These are phyloP conservation scores for Cladophialophora immunda DNA, from an alignment of 2,329 filamentous ascomycete genomes.

Conservation along the genomic window DNA sequence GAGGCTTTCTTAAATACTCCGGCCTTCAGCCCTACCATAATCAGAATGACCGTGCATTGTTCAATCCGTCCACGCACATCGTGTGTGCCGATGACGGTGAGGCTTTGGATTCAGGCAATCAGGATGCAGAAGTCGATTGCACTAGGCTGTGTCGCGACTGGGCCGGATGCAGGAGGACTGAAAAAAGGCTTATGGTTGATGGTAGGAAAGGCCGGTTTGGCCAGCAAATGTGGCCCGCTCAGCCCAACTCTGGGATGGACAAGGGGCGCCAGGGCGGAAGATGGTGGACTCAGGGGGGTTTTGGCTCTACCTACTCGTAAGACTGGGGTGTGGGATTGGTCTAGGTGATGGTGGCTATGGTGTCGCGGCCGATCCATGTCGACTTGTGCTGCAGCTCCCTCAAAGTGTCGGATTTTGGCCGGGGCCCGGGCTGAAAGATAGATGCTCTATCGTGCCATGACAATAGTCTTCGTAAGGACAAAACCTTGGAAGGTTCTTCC, in stretches of 20 bases:
- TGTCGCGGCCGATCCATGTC: constrained; percentile 21
- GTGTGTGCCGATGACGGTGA: constrained; percentile 20
- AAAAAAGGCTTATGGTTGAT: constrained; percentile 3
- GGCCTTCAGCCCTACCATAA: constrained; percentile 19
- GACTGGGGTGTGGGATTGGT: constrained; percentile 19
- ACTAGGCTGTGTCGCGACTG: constrained; percentile 22
- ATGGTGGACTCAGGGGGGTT: constrained; percentile 9
- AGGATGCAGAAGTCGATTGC: constrained; percentile 14
- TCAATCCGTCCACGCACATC: constrained; percentile 9
- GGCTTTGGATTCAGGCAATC: constrained; percentile 19
- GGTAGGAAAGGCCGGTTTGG: constrained; percentile 28
- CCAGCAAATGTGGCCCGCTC: constrained; percentile 29
- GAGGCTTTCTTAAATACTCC: constrained; percentile 19
- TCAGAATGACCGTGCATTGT: constrained; percentile 8
- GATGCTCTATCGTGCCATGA: neutral
- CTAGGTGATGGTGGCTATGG: constrained; percentile 6
- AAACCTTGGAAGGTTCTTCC: neutral
- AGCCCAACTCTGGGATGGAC: constrained; percentile 4
- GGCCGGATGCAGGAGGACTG: constrained; percentile 21
- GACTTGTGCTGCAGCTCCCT: constrained; percentile 4
- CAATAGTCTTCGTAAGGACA: constrained; percentile 1
- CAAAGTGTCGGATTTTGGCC: constrained; percentile 10
- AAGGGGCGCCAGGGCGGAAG: constrained; percentile 11
- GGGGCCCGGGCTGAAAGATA: neutral
- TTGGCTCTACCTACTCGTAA: constrained; percentile 16